Evolutionary conservation across 805 yeast genomes (phyloP), one percentile per base, ranked within the genome.

Genomic region (Zygosaccharomyces lentus): DNA sequence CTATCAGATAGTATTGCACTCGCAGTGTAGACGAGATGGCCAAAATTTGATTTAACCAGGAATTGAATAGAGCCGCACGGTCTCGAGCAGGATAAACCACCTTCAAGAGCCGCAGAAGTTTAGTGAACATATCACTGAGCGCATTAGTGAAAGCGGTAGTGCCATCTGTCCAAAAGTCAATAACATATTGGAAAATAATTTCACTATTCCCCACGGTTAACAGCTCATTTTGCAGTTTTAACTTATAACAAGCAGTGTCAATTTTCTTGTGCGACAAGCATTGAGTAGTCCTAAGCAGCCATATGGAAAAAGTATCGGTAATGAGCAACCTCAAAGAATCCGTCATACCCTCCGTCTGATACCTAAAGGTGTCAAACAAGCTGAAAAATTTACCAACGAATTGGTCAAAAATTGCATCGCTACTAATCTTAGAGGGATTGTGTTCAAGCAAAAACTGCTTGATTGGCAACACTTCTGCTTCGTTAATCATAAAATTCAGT

Each of bases 61-160:
- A 41, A 24, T 56, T 52, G 15, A 73, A 65, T 1, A 73, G 38
- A 1, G 47, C 36, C 32, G 59, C 52, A 13, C 58, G 51, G 0
- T 36, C 35, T 15, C 47, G 53, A 9, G 53, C 25, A n/a, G 51
- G 42, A 34, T 57, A 53, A 37, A 65, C 50, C 13, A 52, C 50
- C 27, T 67, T 66, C 34, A 75, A 41, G 17, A 80, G 67, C 1
- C 55, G 50, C 9, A 82, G 60, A 41, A 82, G 57, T 53, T 82
- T 87, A 2, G 61, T 44, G 39, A 87, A 75, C 37, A 88, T 57
- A 26, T 80, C 85, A 45, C 72, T 75, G 43, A 87, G 61, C 0
- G 95, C 82, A 57, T 84, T 86, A 5, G 83, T 79, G 23, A 86
- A 62, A 0, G 95, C 81, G 2, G 85, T 79, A 4, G 84, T 81